Evolutionary conservation across 768 basidiomycete species (phyloP), one percentile per base, ranked within the genome.

Genomic region (Pulveroboletus sp.): DNA sequence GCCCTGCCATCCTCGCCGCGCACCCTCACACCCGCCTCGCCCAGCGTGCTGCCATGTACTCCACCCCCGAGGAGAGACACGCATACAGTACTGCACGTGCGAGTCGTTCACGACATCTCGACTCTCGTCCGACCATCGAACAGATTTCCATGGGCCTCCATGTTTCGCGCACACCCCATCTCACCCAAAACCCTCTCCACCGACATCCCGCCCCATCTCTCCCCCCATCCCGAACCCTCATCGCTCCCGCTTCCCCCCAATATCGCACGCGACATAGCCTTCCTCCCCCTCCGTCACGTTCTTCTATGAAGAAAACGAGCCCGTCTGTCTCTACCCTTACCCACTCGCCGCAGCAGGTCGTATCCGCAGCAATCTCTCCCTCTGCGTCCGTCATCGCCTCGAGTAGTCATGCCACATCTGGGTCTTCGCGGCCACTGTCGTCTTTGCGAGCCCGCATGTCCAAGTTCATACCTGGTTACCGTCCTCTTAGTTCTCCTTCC

Each of bases 81-180:
- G 39, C 65, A 20, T 41, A 59, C 51, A 50, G 58, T 5, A 55
- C 59, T 24, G 63, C 74, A 49, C 72, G 66, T 53, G 64, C 69
- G 43, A 50, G 72, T 37, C 67, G 59, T 49, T 61, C 73, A 43
- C 75, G 69, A 50, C 59, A 69, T 51, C 63, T 62, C 40, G 72
- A 75, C 52, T 64, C 75, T 24, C 80, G 77, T 14, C 86, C 86
- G 2, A 84, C 81, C 40, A 75, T 87, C 34, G 81, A 85, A 58
- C 86, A 89, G 67, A 89, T 89, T 51, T 82, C 84, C 13, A 88
- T 89, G 85, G 87, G 87, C 17, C 74, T 89, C 20, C 87, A 89
- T 64, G 70, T 85, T 25, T 88, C 87, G 6, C 80, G 84, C 32
- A 89, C 87, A 1, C 87, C 87, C 4, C 86, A 88, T 62, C 67